These are phyloP conservation scores for Hypsizygus ulmarius DNA, from an alignment of 1,284 basidiomycete genomes.

Conservation along the genomic window DNA sequence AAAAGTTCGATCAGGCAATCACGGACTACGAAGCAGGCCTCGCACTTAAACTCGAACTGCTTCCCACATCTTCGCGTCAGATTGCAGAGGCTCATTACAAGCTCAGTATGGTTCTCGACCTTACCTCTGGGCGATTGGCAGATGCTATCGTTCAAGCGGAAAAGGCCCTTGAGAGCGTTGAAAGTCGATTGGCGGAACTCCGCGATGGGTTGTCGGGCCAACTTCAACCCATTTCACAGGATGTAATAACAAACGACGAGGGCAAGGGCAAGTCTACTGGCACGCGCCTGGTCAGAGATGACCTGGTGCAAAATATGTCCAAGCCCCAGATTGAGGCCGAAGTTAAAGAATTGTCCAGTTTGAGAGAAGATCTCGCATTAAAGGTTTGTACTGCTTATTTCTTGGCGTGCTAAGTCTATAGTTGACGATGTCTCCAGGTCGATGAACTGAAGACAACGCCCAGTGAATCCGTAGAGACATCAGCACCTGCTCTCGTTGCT, in stretches of 20 bases:
- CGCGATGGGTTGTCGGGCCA: conserved; percentile 48
- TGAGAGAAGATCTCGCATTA: conserved; percentile 76
- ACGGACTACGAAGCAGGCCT: conserved; percentile 78
- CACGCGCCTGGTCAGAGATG: conserved; percentile 44
- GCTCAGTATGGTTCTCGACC: conserved; percentile 84
- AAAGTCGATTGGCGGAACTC: conserved; percentile 66
- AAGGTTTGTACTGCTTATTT: conserved; percentile 51
- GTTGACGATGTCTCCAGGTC: conserved; percentile 47
- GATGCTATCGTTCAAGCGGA: conserved; percentile 80
- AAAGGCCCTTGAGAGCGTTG: conserved; percentile 73
- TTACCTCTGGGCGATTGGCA: conserved; percentile 76
- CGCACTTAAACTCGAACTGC: conserved; percentile 63
- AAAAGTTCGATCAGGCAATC: conserved; percentile 91
- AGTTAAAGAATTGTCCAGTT: conserved; percentile 71
- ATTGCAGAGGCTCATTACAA: conserved; percentile 91
- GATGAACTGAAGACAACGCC: conserved; percentile 85
- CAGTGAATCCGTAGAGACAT: conserved; percentile 48
- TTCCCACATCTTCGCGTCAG: conserved; percentile 79
- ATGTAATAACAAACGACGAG: conserved; percentile 44
- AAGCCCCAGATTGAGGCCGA: conserved; percentile 71
- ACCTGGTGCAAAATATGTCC: conserved; percentile 58
- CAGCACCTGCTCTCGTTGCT: conserved; percentile 64
- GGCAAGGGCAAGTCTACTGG: conserved; percentile 64
- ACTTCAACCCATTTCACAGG: conserved; percentile 30
- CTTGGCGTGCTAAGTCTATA: conserved; percentile 1